Base-by-base conservation (phyloP, 2,329 filamentous ascomycete genomes). In the Domatiomyces catenatus region DNA sequence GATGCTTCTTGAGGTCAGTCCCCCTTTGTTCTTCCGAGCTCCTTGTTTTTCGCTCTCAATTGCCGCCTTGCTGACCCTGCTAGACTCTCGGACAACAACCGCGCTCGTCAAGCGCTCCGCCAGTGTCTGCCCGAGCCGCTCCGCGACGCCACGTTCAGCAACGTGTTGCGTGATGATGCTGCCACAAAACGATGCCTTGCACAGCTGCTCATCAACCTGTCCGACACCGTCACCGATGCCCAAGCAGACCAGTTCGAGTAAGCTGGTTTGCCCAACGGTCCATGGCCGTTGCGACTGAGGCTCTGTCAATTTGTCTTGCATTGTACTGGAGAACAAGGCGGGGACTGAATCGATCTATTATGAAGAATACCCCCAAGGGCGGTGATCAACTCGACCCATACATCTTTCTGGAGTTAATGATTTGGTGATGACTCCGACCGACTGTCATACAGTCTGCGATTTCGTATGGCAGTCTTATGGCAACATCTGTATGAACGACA, bases 61-160 rank as follows among this genome's bases (percentile, higher is more conserved):
- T 10, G 17, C 4, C 19, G 44, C 19, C 44, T 5, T 20, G 24
- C 44, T 39, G 10, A 39, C 32, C 10, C 32, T 39, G 18, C 43
- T 60, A 94, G 88, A 53, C 75, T 98, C 46, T 95, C 88, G 61
- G 92, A 98, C 65, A 98, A 98, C 63, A 90, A 90, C 54, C 84
- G 92, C 54, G 92, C 92, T 51, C 84, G 92, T 28, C 92, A 98
- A 67, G 92, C 92, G 45, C 77, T 98, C 19, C 81, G 92, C 43
- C 92, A 98, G 68, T 98, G 92, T 63, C 82, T 98, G 10, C 92
- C 92, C 0, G 92, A 98, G 63, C 92, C 92, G n/a, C 81, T 98
- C n/a, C 84, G 92, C 46, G 92, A 98, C 66, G 89, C 90, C 6
- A 98, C 92, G 1, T 98, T 98, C 67, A 94, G 88, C 7, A 90